phyloP scores from a whole-genome alignment of 805 yeast genomes.

The Cyberlindnera xylosilytica region DNA sequence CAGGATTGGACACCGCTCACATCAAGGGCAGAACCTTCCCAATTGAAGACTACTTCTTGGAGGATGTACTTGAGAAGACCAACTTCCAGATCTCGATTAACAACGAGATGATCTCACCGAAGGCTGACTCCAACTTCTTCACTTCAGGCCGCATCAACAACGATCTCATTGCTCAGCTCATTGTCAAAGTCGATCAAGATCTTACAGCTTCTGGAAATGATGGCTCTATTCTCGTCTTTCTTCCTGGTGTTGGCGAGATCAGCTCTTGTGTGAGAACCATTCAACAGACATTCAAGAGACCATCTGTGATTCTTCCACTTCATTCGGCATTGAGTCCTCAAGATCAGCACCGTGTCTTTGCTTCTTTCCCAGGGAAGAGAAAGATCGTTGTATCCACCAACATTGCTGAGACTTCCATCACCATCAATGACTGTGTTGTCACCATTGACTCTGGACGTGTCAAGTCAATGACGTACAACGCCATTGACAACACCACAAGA shows the following conservation, averaged over 20 bases:
- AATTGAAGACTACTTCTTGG: slow-evolving; percentile 72
- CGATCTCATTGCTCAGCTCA: slow-evolving; percentile 60
- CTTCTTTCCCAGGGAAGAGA: slow-evolving; percentile 51
- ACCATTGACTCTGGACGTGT: slow-evolving; percentile 88
- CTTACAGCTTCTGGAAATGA: slow-evolving; percentile 38
- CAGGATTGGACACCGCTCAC: slow-evolving; percentile 61
- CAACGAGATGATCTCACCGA: slow-evolving; percentile 48
- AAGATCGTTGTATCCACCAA: slow-evolving; percentile 87
- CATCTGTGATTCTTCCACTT: slow-evolving; percentile 58
- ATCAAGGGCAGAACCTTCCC: slow-evolving; percentile 95
- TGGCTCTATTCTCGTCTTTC: slow-evolving; percentile 80
- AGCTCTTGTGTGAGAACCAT: slow-evolving; percentile 52
- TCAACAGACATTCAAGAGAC: slow-evolving; percentile 26
- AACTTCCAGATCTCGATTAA: slow-evolving; percentile 50
- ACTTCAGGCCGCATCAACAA: slow-evolving; percentile 68
- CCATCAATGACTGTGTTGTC: slow-evolving; percentile 91
- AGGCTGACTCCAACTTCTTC: slow-evolving; percentile 64
- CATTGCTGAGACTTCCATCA: slow-evolving; percentile 95
- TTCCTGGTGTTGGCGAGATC: slow-evolving; percentile 92
- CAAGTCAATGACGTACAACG: slow-evolving; percentile 70
- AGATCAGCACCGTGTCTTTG: slow-evolving; percentile 80
- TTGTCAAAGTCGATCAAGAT: slow-evolving; percentile 47
- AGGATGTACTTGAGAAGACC: slow-evolving; percentile 53
- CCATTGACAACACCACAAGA: slow-evolving; percentile 62
- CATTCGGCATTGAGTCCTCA: slow-evolving; percentile 84